phyloP scores from a whole-genome alignment of 257 asterid species.

The Coffea canephora region DNA sequence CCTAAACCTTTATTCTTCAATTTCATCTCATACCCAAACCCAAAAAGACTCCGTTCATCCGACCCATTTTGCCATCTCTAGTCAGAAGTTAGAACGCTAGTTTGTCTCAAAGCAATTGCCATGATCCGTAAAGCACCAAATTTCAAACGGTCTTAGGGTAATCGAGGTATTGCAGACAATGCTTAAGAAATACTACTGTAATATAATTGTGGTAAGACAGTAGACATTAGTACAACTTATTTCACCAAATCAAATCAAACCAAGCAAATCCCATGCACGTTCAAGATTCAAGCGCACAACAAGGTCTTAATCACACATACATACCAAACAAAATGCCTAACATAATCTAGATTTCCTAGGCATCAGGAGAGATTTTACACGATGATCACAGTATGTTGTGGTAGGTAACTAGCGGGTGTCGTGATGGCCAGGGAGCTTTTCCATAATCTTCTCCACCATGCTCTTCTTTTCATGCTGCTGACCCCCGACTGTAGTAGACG shows the following conservation, averaged over 20 bases:
- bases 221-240: background rate
- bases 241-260: background rate
- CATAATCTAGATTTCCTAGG: background rate
- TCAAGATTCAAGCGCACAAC: background rate
- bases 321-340: background rate
- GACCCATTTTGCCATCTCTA: too few species aligned
- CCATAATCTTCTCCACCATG: constrained; percentile 68
- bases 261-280: background rate
- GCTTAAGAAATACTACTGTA: too few species aligned
- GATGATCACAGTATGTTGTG: too few species aligned
- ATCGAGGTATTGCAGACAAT: too few species aligned
- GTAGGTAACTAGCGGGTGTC: constrained; percentile 19
- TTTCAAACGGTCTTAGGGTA: too few species aligned
- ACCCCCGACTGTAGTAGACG: constrained; percentile 26
- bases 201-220: too few species aligned
- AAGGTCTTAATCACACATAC: background rate
- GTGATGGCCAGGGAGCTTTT: constrained; percentile 77
- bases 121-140: too few species aligned
- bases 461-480: constrained; percentile 69
- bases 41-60: too few species aligned
- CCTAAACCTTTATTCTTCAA: too few species aligned
- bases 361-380: background rate
- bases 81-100: too few species aligned
- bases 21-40: too few species aligned
- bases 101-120: too few species aligned